Conservation (phyloP, 331 rosid species). For the Quercus lobata region DNA sequence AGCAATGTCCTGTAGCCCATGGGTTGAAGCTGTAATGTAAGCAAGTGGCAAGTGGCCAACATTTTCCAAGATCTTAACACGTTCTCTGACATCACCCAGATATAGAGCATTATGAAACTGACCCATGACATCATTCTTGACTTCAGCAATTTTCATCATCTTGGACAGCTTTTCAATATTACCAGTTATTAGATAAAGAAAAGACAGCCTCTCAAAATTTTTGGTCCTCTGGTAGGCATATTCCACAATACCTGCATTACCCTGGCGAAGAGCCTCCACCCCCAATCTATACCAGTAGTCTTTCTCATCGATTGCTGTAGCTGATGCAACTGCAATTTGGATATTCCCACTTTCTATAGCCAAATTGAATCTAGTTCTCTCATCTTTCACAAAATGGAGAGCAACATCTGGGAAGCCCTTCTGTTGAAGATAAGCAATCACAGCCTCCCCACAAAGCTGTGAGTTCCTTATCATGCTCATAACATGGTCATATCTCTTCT, state of each 20-base stretch:
- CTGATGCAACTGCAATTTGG: slow-evolving; percentile 93
- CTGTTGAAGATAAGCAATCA: slow-evolving; percentile 96
- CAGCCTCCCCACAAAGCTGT: slow-evolving; percentile 97
- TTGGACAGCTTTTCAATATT: slow-evolving; percentile 78
- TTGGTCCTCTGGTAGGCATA: slow-evolving; percentile 98
- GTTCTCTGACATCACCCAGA: slow-evolving; percentile 79
- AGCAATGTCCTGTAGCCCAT: slow-evolving; percentile 77
- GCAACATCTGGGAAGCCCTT: slow-evolving; percentile 98
- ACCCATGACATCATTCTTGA: slow-evolving; percentile 98
- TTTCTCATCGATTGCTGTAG: slow-evolving; percentile 92
- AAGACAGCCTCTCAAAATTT: slow-evolving; percentile 88
- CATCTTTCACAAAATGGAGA: slow-evolving; percentile 97
- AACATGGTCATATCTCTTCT: slow-evolving; percentile 80
- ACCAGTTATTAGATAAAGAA: slow-evolving; percentile 90
- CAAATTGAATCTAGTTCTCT: slow-evolving; percentile 82
- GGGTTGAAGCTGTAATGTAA: slow-evolving; percentile 72
- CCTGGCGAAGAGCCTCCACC: slow-evolving; percentile 97
- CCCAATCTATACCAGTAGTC: slow-evolving; percentile 96
- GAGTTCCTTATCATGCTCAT: slow-evolving; percentile 95
- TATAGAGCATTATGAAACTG: slow-evolving; percentile 95
- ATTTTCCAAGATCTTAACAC: slow-evolving; percentile 89
- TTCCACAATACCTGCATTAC: slow-evolving; percentile 92
- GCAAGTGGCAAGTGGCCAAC: slow-evolving; percentile 95
- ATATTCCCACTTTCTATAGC: slow-evolving; percentile 97
- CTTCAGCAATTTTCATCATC: slow-evolving; percentile 98